Percentiles rank a stretch among this genome's conserved stretches.
Conservation (phyloP, 495 filamentous ascomycete genomes). For the Amphirosellinia nigrospora region DNA sequence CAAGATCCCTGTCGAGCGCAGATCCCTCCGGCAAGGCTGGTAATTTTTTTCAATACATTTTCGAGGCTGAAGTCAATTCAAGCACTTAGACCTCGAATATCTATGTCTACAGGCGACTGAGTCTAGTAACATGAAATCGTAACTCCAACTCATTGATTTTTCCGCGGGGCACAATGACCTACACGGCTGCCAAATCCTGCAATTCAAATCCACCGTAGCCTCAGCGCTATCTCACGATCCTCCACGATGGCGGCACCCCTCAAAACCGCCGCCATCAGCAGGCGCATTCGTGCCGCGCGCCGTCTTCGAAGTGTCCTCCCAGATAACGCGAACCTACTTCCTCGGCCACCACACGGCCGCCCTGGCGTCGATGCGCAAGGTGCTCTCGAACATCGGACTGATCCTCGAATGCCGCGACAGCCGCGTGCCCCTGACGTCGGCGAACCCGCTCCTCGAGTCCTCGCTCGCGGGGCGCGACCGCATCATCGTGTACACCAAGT, state of each 20-base stretch:
- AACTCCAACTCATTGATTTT: neutral
- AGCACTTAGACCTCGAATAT: neutral
- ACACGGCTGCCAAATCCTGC: neutral
- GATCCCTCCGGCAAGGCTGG: slow-evolving; percentile 16
- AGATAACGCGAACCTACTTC: slow-evolving; percentile 89
- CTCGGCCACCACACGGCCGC: slow-evolving; percentile 92
- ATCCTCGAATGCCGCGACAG: slow-evolving; percentile 96
- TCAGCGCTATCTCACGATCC: neutral
- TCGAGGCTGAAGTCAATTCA: neutral
- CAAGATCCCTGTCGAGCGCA: neutral
- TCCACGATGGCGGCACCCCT: slow-evolving; percentile 10
- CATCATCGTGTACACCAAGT: slow-evolving; percentile 90
- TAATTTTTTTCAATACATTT: slow-evolving; percentile 3
- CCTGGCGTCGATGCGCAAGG: slow-evolving; percentile 82
- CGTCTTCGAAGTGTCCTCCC: slow-evolving; percentile 65
- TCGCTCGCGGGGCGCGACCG: slow-evolving; percentile 69
- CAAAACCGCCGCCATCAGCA: slow-evolving; percentile 26
- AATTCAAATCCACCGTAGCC: neutral
- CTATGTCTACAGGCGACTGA: neutral
- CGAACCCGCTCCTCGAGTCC: slow-evolving; percentile 90
- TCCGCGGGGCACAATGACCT: neutral
- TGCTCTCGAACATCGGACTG: slow-evolving; percentile 81
- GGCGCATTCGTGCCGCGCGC: slow-evolving; percentile 72
- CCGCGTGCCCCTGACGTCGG: slow-evolving; percentile 82
- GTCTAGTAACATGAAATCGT: neutral